phyloP scores from a whole-genome alignment of 345 rosid species.

The Eucalyptus marginata region DNA sequence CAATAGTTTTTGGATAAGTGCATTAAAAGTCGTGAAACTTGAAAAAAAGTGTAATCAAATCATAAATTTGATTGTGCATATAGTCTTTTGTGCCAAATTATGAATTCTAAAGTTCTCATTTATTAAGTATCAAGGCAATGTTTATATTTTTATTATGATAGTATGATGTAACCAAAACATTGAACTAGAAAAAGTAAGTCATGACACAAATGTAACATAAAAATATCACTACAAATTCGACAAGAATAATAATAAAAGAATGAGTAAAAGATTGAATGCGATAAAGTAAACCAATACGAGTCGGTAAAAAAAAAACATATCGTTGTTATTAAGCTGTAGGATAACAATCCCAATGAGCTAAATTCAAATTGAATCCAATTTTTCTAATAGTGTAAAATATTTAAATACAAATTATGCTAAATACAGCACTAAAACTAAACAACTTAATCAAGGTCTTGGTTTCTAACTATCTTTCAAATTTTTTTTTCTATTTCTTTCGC shows the following conservation, averaged over 20 bases:
- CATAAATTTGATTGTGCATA: background rate
- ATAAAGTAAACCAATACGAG: background rate
- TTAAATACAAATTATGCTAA: background rate
- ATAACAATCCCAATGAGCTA: background rate
- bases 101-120: too few species aligned
- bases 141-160: too few species aligned
- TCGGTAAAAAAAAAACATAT: rapidly evolving
- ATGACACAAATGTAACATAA: background rate
- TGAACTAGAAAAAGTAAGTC: background rate
- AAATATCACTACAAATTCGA: background rate
- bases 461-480: background rate
- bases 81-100: background rate
- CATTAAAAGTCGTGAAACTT: too few species aligned
- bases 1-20: too few species aligned
- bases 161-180: background rate
- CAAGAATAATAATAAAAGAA: background rate
- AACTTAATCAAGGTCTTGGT: background rate
- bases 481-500: too few species aligned
- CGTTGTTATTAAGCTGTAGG: background rate
- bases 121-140: background rate
- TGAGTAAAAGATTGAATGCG: background rate
- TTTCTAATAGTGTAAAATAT: background rate
- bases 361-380: background rate
- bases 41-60: too few species aligned
- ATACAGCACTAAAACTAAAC: background rate